Conservation (phyloP, 2,329 filamentous ascomycete genomes). For the Cephalotrichum gorgonifer region DNA sequence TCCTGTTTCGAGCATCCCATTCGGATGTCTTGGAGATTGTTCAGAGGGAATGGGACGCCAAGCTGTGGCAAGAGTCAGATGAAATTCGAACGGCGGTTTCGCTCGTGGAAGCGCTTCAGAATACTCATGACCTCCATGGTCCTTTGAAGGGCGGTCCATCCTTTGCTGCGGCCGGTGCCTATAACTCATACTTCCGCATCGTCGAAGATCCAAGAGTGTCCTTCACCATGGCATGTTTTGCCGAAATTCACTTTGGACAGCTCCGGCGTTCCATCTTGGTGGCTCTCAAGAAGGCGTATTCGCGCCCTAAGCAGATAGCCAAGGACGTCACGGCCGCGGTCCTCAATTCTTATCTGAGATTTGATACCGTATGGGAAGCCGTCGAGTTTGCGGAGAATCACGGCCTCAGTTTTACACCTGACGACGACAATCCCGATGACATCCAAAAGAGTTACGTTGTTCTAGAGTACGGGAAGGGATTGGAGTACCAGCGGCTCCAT, state of each 20-base stretch:
- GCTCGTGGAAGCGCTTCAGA: conserved; percentile 50
- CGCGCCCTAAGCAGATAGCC: conserved; percentile 44
- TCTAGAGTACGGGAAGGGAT: conserved; percentile 28
- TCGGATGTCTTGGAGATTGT: conserved; percentile 42
- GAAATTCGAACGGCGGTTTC: conserved; percentile 51
- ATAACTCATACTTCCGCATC: conserved; percentile 48
- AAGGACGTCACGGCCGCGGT: conserved; percentile 49
- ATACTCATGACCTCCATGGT: conserved; percentile 44
- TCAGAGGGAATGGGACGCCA: conserved; percentile 46
- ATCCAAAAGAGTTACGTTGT: conserved; percentile 28
- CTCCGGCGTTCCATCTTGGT: conserved; percentile 48
- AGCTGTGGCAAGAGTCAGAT: conserved; percentile 42
- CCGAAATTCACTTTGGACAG: conserved; percentile 55
- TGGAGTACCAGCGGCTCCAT: conserved; percentile 38
- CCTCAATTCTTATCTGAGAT: conserved; percentile 49
- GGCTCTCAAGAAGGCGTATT: conserved; percentile 43
- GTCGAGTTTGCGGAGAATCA: conserved; percentile 53
- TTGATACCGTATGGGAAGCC: conserved; percentile 58
- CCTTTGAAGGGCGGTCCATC: conserved; percentile 41
- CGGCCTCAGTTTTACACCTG: conserved; percentile 37
- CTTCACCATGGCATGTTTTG: conserved; percentile 61
- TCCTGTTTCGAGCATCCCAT: conserved; percentile 51
- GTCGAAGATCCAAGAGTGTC: conserved; percentile 46
- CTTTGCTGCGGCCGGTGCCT: conserved; percentile 37
- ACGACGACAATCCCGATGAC: conserved; percentile 22